These are phyloP conservation scores for Haberlea rhodopensis DNA, from an alignment of 257 asterid species.

Conservation along the genomic window DNA sequence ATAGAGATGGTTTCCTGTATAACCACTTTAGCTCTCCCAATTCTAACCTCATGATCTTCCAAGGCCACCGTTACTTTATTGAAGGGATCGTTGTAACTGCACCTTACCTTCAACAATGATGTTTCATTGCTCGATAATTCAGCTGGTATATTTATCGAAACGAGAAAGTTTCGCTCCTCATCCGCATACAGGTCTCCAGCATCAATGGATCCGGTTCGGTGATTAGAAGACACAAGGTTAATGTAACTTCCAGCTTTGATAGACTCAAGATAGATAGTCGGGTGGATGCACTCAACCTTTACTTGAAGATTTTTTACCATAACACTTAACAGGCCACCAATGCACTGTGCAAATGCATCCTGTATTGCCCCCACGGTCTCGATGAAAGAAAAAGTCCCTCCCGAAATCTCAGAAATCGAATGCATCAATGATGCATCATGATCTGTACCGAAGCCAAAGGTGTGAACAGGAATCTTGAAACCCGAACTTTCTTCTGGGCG, in stretches of 20 bases:
- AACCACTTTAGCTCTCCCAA: constrained; percentile 9
- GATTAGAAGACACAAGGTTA: background rate
- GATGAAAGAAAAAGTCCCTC: constrained; percentile 6
- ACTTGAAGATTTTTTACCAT: constrained; percentile 12
- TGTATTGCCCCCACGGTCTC: constrained; percentile 2
- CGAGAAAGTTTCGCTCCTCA: constrained; percentile 23
- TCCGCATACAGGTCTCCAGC: constrained; percentile 27
- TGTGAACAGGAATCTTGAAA: constrained; percentile 16
- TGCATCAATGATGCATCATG: constrained; percentile 17
- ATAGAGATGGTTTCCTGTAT: background rate
- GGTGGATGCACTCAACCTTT: constrained; percentile 11
- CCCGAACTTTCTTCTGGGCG: background rate
- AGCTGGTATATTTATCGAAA: constrained; percentile 8
- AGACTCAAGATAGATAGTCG: background rate
- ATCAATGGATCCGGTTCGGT: background rate
- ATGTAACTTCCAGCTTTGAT: constrained; percentile 15
- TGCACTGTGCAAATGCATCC: no score
- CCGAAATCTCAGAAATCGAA: constrained; percentile 10
- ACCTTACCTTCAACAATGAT: constrained; percentile 9
- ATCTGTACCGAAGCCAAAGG: constrained; percentile 17
- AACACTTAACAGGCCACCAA: constrained; percentile 19
- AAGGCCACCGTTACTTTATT: background rate
- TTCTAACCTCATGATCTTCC: constrained; percentile 19
- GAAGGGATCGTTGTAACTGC: constrained; percentile 17
- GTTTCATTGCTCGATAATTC: constrained; percentile 18